A percentile compares a stretch with the other conserved stretches of the same genome.
Evolutionary conservation across 306 rosid genomes (phyloP).

Genomic region (Acmispon strigosus): DNA sequence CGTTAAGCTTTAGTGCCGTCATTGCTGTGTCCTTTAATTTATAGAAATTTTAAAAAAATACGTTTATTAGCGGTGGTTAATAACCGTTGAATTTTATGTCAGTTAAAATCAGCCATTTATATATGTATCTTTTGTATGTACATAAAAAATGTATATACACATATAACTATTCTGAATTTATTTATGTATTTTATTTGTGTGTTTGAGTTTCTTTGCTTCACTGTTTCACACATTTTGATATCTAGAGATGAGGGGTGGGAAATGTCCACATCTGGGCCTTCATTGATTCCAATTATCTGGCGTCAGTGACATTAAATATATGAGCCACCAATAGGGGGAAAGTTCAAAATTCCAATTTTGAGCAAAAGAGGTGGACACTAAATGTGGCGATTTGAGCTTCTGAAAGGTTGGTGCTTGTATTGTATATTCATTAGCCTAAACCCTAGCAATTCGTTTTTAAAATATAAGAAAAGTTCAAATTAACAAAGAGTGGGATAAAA

Average conservation of each 20-base stretch:
- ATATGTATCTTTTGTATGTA: no score
- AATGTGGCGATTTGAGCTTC: slow-evolving; percentile 3
- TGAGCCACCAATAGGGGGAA: neutral
- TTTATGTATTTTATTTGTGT: neutral
- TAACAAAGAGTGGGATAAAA: neutral
- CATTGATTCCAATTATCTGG: slow-evolving; percentile 33
- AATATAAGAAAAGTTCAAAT: neutral
- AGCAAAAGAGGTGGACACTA: neutral
- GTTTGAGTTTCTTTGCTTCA: neutral
- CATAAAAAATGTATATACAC: no score
- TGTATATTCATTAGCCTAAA: slow-evolving; percentile 2
- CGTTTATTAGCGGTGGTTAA: no score
- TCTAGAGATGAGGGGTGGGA: neutral
- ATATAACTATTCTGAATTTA: neutral
- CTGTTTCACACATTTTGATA: neutral
- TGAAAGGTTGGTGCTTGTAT: neutral
- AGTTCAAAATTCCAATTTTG: slow-evolving; percentile 19
- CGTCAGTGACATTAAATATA: slow-evolving; percentile 17
- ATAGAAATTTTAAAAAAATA: no score
- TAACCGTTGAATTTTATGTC: no score
- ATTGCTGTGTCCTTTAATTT: slow-evolving; percentile 5
- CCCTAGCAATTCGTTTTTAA: neutral
- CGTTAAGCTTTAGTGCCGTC: slow-evolving; percentile 31
- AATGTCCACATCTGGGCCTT: slow-evolving; percentile 14
- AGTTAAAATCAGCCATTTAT: no score